These are phyloP conservation scores for Macrophomina pseudophaseolina DNA, from an alignment of 2,329 filamentous ascomycete species.

Conservation along the genomic window DNA sequence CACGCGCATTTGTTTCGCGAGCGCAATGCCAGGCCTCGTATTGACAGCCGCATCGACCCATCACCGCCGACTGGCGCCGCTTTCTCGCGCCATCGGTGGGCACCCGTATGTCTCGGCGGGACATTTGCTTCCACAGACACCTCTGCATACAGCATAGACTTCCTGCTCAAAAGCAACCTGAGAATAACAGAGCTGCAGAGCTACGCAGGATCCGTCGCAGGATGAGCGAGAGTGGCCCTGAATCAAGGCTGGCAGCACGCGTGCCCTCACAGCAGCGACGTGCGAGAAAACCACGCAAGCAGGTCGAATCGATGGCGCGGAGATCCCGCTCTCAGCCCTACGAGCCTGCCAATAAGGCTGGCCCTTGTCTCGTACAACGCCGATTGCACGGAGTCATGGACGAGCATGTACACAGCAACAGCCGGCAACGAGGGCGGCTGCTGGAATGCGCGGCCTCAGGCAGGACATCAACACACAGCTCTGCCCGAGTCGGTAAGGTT, in stretches of 20 bases:
- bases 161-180: neutral
- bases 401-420: neutral
- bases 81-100: conserved; percentile 6
- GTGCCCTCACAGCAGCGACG: neutral
- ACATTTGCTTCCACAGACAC: conserved; percentile 31
- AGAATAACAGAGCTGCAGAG: neutral
- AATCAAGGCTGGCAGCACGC: neutral
- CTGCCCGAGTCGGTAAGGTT: conserved; percentile 9
- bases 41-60: too few relatives aligned
- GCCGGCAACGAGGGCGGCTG: neutral
- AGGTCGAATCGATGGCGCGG: neutral
- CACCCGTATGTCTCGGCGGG: conserved; percentile 30
- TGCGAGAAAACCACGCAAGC: neutral
- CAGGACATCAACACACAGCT: neutral
- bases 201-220: neutral
- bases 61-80: neutral
- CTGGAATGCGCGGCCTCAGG: conserved; percentile 1
- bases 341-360: conserved; percentile 15
- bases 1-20: neutral
- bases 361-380: conserved; percentile 18
- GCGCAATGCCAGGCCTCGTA: too few relatives aligned
- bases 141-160: neutral
- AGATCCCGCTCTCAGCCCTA: conserved; percentile 19
- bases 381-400: neutral
- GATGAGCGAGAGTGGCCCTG: neutral